Percentiles rank a stretch among this genome's conserved stretches.
Conservation (phyloP, 306 rosid genomes). For the Vigna nakashimae region DNA sequence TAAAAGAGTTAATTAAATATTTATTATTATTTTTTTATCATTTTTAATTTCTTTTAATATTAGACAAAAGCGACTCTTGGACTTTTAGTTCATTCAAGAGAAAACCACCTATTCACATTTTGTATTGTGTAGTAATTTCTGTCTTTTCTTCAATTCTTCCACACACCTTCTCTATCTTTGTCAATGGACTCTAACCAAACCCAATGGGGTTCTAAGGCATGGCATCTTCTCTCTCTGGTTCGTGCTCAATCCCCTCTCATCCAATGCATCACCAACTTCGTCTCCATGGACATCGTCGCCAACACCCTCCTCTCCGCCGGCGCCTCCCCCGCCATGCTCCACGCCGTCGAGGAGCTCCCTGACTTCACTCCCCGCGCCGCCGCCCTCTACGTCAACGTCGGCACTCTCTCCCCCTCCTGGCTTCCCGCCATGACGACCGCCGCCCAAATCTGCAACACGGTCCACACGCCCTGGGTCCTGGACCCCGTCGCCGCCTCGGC, state of each 20-base stretch:
- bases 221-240: slow-evolving; percentile 55
- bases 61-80: no score
- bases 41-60: no score
- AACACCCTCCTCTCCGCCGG: slow-evolving; percentile 83
- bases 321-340: slow-evolving; percentile 90
- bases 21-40: no score
- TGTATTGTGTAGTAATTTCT: no score
- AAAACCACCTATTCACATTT: no score
- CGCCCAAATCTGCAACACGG: slow-evolving; percentile 48
- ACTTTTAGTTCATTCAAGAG: no score
- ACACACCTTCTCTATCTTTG: no score
- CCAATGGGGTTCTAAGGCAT: slow-evolving; percentile 61
- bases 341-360: slow-evolving; percentile 65
- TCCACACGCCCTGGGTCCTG: slow-evolving; percentile 80
- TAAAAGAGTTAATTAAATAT: no score
- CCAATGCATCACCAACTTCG: slow-evolving; percentile 94
- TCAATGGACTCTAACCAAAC: background rate
- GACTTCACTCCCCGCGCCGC: slow-evolving; percentile 75
- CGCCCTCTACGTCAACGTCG: slow-evolving; percentile 75
- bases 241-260: slow-evolving; percentile 70
- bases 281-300: slow-evolving; percentile 92
- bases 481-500: slow-evolving; percentile 90
- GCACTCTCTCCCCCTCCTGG: slow-evolving; percentile 78
- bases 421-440: slow-evolving; percentile 75
- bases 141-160: no score